Evolutionary conservation across 345 rosid species (phyloP), one percentile per base, ranked within the genome.

Genomic region (Pugionium dolabratum): DNA sequence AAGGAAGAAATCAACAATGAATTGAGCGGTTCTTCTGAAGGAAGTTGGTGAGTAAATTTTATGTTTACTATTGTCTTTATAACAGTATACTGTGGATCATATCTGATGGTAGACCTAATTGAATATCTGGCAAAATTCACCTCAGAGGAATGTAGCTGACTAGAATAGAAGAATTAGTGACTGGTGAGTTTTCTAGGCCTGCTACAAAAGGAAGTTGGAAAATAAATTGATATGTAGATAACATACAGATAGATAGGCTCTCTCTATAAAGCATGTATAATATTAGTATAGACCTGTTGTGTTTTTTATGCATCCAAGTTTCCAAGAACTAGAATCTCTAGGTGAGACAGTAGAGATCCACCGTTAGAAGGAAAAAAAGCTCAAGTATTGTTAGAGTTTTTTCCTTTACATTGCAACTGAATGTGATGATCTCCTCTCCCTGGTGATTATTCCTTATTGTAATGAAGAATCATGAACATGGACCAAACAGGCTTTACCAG

Each of bases 381-480:
- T 48, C n/a, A 43, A 8, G 45, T 4, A 43, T 5, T 47, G 44
- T 10, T 41, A 32, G 34, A 54, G 52, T 1, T 42, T 36, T 61
- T 32, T 18, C 25, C 41, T 29, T 59, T 32, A 35, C 30, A 39
- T 42, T 41, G 41, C 57, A 40, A 66, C 51, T 54, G 52, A 11
- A 45, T 59, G 65, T 59, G 60, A 51, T 59, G 60, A 51, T 40
- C 54, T 59, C 69, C 46, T 37, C 56, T 71, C 69, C 66, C 64
- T 69, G 52, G 60, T 50, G 34, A 54, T 33, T 53, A 30, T 52
- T 66, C 67, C 64, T 32, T 80, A 76, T 76, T 76, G 73, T 87
- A 76, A 87, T 90, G 80, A 81, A 82, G 81, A 56, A 80, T 80
- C 85, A 79, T 85, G 76, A 84, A 70, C 83, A 81, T 86, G 98